These are phyloP conservation scores for Eucalyptus victrix DNA, from an alignment of 345 rosid genomes.

Conservation along the genomic window DNA sequence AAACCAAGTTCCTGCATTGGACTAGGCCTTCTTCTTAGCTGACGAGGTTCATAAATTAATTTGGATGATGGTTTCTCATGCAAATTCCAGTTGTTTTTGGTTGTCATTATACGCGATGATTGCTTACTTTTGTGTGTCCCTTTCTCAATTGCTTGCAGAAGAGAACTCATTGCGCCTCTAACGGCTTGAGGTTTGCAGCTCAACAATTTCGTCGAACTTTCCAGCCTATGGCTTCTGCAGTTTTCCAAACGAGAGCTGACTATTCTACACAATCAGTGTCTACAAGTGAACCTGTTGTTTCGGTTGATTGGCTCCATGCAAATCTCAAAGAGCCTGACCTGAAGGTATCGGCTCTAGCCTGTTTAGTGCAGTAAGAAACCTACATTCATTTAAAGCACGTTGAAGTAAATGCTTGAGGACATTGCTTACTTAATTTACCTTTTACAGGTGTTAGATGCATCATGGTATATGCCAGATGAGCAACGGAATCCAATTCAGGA, in stretches of 20 bases:
- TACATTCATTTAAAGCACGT: not conserved
- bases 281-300: slow-evolving; percentile 65
- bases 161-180: slow-evolving; percentile 9
- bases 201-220: slow-evolving; percentile 13
- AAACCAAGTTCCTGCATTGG: too few species aligned
- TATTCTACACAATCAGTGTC: slow-evolving; percentile 41
- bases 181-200: slow-evolving; percentile 2
- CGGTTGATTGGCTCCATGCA: slow-evolving; percentile 91
- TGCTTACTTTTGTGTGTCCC: not conserved
- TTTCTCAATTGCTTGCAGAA: slow-evolving; percentile 13
- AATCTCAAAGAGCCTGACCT: slow-evolving; percentile 66
- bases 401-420: not conserved
- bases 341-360: slow-evolving; percentile 39
- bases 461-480: slow-evolving; percentile 99
- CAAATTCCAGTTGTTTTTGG: not conserved
- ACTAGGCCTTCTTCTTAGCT: not conserved
- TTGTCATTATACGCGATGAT: not conserved
- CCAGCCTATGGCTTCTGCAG: slow-evolving; percentile 40
- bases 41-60: not conserved
- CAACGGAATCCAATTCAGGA: slow-evolving; percentile 96
- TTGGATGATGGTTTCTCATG: not conserved
- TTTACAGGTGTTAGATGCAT: slow-evolving; percentile 83
- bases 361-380: not conserved
- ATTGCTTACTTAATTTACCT: not conserved
- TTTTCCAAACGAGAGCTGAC: slow-evolving; percentile 8